Evolutionary conservation across 306 rosid genomes (phyloP).

Genomic region (Pterocarpus santalinus): DNA sequence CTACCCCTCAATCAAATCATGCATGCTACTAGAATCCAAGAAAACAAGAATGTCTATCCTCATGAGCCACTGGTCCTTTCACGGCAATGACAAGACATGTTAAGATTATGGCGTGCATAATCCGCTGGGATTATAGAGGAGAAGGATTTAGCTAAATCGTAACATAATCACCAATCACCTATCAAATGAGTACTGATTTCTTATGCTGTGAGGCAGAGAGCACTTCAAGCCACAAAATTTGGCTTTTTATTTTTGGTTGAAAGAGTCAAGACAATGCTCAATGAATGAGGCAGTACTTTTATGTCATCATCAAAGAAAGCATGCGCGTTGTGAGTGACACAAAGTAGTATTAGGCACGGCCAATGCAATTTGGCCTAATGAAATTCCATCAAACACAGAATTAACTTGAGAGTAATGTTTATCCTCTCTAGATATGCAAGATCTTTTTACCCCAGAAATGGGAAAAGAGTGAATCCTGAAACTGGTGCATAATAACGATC

Average conservation of each 20-base stretch:
- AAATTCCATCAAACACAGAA: neutral
- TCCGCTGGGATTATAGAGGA: constrained; percentile 3
- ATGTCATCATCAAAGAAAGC: constrained; percentile 58
- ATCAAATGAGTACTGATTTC: constrained; percentile 20
- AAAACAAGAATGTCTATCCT: neutral
- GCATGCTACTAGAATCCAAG: constrained; percentile 52
- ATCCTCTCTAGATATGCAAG: neutral
- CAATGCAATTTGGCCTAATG: neutral
- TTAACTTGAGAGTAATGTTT: neutral
- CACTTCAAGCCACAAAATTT: constrained; percentile 38
- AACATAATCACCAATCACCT: neutral
- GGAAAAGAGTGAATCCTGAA: neutral
- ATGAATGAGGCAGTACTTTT: constrained; percentile 37
- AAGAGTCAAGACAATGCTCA: constrained; percentile 55
- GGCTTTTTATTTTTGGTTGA: constrained; percentile 29
- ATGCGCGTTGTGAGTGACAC: constrained; percentile 56
- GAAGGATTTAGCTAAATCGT: constrained; percentile 1
- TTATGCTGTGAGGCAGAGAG: constrained; percentile 29
- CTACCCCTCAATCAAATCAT: constrained; percentile 7
- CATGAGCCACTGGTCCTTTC: neutral
- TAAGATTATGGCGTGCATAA: constrained; percentile 39
- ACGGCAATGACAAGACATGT: constrained; percentile 41
- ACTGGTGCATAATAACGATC: neutral
- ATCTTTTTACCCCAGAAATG: neutral
- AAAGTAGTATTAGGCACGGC: neutral